Conservation (phyloP, 495 filamentous ascomycete species). For the Astrocystis sublimbata region DNA sequence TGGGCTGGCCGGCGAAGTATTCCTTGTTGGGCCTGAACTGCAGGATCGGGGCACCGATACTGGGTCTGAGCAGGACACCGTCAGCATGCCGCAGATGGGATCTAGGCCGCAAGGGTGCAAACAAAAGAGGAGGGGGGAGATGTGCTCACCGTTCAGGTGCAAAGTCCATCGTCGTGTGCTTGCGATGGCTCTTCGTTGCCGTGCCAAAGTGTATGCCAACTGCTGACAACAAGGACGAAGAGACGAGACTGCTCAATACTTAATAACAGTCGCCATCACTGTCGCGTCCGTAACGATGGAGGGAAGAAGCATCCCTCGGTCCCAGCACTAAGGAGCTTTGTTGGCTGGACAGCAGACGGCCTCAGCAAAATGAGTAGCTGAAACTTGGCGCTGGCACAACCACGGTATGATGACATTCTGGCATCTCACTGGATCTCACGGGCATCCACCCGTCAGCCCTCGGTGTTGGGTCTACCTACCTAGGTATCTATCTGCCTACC, state of each 20-base stretch:
- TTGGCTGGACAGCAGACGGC: not conserved
- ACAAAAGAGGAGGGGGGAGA: constrained; percentile 14
- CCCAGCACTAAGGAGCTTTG: no score
- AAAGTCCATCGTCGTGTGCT: constrained; percentile 31
- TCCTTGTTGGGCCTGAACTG: constrained; percentile 27
- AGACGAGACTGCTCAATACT: no score
- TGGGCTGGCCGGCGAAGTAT: constrained; percentile 58
- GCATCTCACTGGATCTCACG: no score
- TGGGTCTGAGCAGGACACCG: constrained; percentile 34
- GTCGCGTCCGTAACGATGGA: not conserved
- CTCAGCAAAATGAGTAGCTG: not conserved
- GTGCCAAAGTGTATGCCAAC: not conserved
- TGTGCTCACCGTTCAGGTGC: constrained; percentile 31
- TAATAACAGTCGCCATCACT: constrained; percentile 3
- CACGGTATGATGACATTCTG: no score
- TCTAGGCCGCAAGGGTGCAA: not conserved
- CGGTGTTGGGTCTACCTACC: no score
- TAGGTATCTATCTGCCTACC: not conserved
- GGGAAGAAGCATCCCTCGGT: not conserved
- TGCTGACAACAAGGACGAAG: constrained; percentile 28
- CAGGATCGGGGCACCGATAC: constrained; percentile 36
- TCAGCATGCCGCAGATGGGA: constrained; percentile 25
- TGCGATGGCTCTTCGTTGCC: constrained; percentile 3
- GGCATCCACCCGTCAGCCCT: no score
- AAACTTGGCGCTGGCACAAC: not conserved